Evolutionary conservation across 768 basidiomycete species (phyloP), one percentile per base, ranked within the genome.

Genomic region (Coprinopsis sp.): DNA sequence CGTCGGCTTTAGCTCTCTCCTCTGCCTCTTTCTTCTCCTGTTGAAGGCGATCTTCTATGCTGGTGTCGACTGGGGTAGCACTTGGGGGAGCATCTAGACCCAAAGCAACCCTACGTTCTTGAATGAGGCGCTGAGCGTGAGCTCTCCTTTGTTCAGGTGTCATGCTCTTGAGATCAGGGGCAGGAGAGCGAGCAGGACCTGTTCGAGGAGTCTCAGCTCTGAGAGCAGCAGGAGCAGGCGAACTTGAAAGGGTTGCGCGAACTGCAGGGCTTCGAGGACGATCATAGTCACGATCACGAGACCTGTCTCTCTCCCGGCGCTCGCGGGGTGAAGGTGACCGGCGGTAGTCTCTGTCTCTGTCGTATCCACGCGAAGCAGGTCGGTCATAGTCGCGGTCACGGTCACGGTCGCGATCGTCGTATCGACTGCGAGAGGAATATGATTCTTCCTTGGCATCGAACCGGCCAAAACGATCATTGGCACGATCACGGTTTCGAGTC

Each of bases 1-100:
- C 93, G 0, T 91, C 93, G 38, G 74, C 68, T 46, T 72, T 76
- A 0, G 78, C 79, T 62, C 88, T 91, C 61, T 91, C 88, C 53
- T 92, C 93, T 0, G 94, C 94, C 60, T 96, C 95, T 59, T 78
- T 82, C 71, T 86, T 88, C 58, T 98, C 95, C 55, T 82, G 74
- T 29, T 79, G 82, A 4, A 98, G 74, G 8, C 94, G 72, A 53
- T 93, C 88, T 59, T 91, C 87, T 2, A 96, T 91, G 43, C 73
- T 77, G 6, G 78, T 83, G 62, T 96, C 94, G 8, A 93, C 70
- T 0, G 72, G 64, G 1, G 58, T 54, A 6, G 79, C 62, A 23
- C 77, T 65, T 12, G 75, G 54, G 0, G 71, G 65, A 1, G 77
- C 62, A 12, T 74, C 73, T 14, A 96, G 77, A 4, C 95, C 95